Conservation (phyloP, 176 grass and related monocot genomes). For the Musa troglodytarum region DNA sequence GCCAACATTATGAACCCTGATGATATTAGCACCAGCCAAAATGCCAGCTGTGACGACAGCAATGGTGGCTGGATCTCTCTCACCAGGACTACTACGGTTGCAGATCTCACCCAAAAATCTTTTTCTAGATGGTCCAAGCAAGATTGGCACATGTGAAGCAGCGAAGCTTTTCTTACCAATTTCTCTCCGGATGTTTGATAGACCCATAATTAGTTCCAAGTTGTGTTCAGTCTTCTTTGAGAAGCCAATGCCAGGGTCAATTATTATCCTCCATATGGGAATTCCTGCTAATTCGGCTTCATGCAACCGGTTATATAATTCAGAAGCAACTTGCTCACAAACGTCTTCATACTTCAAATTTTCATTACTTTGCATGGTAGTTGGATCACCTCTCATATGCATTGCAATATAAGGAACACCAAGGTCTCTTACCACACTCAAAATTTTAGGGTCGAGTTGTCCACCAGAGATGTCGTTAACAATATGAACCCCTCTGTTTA, state of each 20-base stretch:
- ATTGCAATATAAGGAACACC: conserved; percentile 75
- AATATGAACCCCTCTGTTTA: conserved; percentile 63
- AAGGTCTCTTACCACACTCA: conserved; percentile 54
- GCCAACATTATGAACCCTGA: conserved; percentile 67
- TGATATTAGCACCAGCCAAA: conserved; percentile 67
- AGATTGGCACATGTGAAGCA: conserved; percentile 60
- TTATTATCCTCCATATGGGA: conserved; percentile 73
- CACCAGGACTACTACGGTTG: conserved; percentile 30
- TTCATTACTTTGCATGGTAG: conserved; percentile 68
- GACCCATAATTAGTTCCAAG: conserved; percentile 41
- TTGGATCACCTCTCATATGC: conserved; percentile 83
- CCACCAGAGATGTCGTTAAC: conserved; percentile 86
- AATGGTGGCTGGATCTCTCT: conserved; percentile 58
- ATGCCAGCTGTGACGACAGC: conserved; percentile 34
- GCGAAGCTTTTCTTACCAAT: conserved; percentile 52
- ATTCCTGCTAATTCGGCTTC: conserved; percentile 58
- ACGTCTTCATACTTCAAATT: conserved; percentile 66
- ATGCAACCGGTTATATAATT: conserved; percentile 43
- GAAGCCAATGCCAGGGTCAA: conserved; percentile 88
- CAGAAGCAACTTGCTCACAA: conserved; percentile 62
- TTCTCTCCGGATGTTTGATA: conserved; percentile 47
- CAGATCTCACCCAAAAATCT: conserved; percentile 70
- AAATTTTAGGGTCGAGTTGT: conserved; percentile 58
- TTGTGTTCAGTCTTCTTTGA: conserved; percentile 59
- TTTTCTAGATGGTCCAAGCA: conserved; percentile 75